Conservation (phyloP, 441 rosid genomes). For the Codiaeum variegatum region DNA sequence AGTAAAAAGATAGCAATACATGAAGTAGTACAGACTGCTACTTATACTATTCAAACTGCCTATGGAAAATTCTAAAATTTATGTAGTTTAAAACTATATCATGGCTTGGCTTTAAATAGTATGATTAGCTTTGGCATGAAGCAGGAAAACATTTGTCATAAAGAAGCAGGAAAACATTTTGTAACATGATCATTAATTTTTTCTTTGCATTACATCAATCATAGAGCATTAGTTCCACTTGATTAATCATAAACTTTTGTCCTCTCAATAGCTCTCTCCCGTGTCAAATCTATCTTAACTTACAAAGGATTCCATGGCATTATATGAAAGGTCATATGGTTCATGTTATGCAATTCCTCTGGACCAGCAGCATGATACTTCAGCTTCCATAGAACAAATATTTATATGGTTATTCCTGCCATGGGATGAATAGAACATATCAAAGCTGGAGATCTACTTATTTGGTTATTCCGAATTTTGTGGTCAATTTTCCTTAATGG, state of each 20-base stretch:
- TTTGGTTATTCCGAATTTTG: not conserved
- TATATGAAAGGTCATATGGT: not conserved
- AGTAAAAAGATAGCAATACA: not conserved
- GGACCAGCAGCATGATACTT: not conserved
- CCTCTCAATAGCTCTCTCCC: not conserved
- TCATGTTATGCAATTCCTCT: not conserved
- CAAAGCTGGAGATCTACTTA: not conserved
- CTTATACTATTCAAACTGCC: not conserved
- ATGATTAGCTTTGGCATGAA: not conserved
- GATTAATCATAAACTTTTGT: not conserved
- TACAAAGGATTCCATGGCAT: not conserved
- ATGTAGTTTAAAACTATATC: not conserved
- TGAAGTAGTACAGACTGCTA: not conserved
- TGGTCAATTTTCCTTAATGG: not conserved
- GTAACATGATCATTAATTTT: not conserved
- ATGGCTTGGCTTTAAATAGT: not conserved
- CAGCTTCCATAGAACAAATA: not conserved
- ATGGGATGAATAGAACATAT: not conserved
- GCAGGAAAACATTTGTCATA: not conserved
- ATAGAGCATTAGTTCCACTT: not conserved
- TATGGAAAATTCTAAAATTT: not conserved
- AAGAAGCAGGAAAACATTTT: not conserved
- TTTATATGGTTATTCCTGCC: not conserved
- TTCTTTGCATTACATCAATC: not conserved
- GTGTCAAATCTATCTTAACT: not conserved